Conservation (phyloP, 2,329 filamentous ascomycete genomes). For the Daldinia eschscholtzii region DNA sequence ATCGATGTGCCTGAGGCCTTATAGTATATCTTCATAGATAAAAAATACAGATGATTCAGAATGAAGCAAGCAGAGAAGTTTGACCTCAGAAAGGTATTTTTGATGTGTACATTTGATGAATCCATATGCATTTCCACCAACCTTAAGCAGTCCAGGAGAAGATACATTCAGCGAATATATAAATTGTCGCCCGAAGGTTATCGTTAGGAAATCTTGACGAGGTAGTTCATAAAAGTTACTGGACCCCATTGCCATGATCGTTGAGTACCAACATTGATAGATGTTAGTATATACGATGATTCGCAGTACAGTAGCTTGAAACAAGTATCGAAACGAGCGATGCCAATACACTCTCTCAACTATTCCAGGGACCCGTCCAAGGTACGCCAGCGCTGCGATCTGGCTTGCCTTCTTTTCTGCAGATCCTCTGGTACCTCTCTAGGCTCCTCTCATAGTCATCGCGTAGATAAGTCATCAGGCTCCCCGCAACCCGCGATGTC, state of each 20-base stretch:
- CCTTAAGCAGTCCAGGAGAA: too few species aligned
- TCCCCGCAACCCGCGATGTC: neutral
- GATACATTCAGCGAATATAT: too few species aligned
- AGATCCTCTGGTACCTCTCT: neutral
- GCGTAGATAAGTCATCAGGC: neutral
- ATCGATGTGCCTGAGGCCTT: slow-evolving; percentile 14
- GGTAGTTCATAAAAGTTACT: too few species aligned
- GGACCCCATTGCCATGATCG: too few species aligned
- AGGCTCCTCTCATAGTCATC: neutral
- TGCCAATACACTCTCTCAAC: neutral
- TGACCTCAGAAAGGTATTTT: too few species aligned
- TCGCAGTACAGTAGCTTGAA: too few species aligned
- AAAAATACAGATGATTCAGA: neutral
- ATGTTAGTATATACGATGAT: too few species aligned
- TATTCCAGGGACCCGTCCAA: neutral
- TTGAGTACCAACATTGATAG: too few species aligned
- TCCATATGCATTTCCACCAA: too few species aligned
- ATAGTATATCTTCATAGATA: slow-evolving; percentile 10
- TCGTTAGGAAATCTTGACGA: too few species aligned
- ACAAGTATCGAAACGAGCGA: too few species aligned
- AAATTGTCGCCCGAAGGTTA: neutral
- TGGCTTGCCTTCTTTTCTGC: neutral
- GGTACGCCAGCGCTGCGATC: neutral
- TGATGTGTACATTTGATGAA: too few species aligned
- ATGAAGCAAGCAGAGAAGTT: neutral